phyloP scores from a whole-genome alignment of 2,329 filamentous ascomycete genomes.

The Zasmidium citrigriseum region DNA sequence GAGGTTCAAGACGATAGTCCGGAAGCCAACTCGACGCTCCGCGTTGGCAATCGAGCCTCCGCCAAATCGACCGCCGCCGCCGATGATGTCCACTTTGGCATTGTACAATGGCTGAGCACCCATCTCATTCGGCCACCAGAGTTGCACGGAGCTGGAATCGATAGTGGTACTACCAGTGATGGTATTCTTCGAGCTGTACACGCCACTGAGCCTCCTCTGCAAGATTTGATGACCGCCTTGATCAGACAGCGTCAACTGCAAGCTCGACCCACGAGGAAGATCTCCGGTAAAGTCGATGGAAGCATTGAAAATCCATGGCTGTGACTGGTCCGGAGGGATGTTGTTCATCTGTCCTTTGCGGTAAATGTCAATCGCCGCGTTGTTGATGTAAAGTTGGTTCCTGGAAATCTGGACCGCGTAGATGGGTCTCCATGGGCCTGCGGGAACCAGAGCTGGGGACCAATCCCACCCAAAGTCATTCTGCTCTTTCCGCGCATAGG shows the following conservation, averaged over 20 bases:
- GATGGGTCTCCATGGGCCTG: conserved; percentile 1
- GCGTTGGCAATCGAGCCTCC: conserved; percentile 25
- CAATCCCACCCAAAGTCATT: conserved; percentile 4
- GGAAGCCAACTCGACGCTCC: conserved; percentile 59
- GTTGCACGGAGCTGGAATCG: conserved; percentile 46
- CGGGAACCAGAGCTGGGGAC: conserved; percentile 1
- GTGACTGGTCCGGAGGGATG: conserved; percentile 4
- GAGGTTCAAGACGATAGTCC: conserved; percentile 61
- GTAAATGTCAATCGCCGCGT: conserved; percentile 1
- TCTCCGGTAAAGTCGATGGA: conserved; percentile 58
- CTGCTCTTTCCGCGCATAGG: background rate
- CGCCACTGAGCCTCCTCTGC: conserved; percentile 40
- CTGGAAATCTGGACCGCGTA: background rate
- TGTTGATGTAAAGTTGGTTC: conserved; percentile 1
- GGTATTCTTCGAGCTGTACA: conserved; percentile 42
- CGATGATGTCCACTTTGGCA: conserved; percentile 49
- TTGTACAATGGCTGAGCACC: conserved; percentile 60
- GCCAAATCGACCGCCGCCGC: conserved; percentile 11
- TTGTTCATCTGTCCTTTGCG: conserved; percentile 4
- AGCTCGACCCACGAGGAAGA: conserved; percentile 42
- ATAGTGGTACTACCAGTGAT: conserved; percentile 53
- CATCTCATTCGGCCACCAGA: conserved; percentile 63
- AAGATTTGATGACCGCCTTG: conserved; percentile 42
- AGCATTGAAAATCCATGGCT: conserved; percentile 59
- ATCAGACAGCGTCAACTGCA: conserved; percentile 52